Conservation (phyloP, 805 yeast species). For the Danielia oregonensis region DNA sequence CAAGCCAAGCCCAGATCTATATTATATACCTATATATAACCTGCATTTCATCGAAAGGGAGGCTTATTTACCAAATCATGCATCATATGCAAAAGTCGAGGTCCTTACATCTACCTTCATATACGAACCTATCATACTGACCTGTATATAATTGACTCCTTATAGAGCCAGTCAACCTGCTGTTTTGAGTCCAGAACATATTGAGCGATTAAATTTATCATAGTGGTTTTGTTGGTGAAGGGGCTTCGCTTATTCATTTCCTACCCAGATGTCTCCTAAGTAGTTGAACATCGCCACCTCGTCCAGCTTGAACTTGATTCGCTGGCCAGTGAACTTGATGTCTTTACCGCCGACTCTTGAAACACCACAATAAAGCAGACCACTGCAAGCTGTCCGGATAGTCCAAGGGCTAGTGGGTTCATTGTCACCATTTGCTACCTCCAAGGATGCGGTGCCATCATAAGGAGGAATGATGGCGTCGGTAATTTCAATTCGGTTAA, state of each 20-base stretch:
- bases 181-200: too few species aligned
- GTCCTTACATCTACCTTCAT: too few species aligned
- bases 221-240: too few species aligned
- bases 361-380: not conserved
- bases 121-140: too few species aligned
- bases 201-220: too few species aligned
- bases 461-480: conserved; percentile 1
- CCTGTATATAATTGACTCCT: too few species aligned
- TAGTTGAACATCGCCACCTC: not conserved
- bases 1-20: too few species aligned
- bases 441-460: not conserved
- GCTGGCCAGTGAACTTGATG: not conserved
- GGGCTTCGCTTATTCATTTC: not conserved
- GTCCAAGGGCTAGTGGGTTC: not conserved
- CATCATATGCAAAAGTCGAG: too few species aligned
- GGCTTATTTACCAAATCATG: too few species aligned
- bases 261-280: conserved; percentile 1
- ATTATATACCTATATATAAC: too few species aligned
- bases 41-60: too few species aligned
- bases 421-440: not conserved
- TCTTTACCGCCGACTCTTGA: not conserved
- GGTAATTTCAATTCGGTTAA: not conserved
- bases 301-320: not conserved
- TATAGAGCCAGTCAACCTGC: too few species aligned
- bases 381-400: not conserved